phyloP scores from a whole-genome alignment of 208 protist species.

The Crithidia bombi region DNA sequence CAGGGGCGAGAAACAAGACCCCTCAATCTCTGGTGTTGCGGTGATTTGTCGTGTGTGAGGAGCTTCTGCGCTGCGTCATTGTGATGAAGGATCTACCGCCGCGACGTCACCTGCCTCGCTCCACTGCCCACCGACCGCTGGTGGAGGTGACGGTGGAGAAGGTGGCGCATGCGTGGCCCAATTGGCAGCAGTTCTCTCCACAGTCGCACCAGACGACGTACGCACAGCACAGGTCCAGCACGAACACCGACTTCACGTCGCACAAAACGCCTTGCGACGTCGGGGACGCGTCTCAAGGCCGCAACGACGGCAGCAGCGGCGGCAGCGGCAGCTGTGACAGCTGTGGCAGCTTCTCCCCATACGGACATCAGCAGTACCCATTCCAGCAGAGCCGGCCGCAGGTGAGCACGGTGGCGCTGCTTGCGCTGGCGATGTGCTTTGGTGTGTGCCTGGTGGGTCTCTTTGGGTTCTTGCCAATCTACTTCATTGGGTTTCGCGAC shows the following conservation, averaged over 20 bases:
- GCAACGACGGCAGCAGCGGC: not conserved
- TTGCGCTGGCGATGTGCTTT: constrained; percentile 39
- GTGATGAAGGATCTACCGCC: not conserved
- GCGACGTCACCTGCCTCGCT: not conserved
- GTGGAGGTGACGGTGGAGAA: constrained; percentile 3
- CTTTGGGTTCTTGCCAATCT: constrained; percentile 35
- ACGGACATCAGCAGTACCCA: not conserved
- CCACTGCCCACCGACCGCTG: not conserved
- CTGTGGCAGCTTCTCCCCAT: no score
- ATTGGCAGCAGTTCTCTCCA: constrained; percentile 12
- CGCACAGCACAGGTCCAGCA: not conserved
- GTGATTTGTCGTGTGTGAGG: no score
- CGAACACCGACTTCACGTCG: not conserved
- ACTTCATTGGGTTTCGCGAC: constrained; percentile 34
- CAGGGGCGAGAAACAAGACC: no score
- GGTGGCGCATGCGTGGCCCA: constrained; percentile 14
- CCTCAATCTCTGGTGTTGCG: no score
- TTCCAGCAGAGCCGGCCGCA: not conserved
- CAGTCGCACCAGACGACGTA: not conserved
- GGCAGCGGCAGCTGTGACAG: not conserved
- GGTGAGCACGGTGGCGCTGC: constrained; percentile 18
- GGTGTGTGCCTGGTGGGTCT: constrained; percentile 41
- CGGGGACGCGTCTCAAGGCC: not conserved
- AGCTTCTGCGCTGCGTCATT: no score
- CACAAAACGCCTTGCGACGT: not conserved